Percentiles rank a stretch among this genome's conserved stretches.
Evolutionary conservation across 805 yeast genomes (phyloP).

Genomic region (Candida piceae): DNA sequence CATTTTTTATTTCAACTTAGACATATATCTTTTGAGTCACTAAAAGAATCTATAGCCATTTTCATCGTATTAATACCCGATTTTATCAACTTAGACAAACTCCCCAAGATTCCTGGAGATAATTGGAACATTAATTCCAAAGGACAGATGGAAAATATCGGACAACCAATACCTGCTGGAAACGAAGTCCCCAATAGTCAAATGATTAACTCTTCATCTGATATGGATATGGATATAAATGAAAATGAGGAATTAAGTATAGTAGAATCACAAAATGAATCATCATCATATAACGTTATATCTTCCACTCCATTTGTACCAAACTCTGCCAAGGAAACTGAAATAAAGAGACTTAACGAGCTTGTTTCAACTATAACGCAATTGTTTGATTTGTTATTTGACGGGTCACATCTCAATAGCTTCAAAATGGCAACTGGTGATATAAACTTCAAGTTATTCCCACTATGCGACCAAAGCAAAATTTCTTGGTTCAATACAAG

Average conservation of each 20-base stretch:
- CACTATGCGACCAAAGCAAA: constrained; percentile 1
- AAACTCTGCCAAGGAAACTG: too few relatives aligned
- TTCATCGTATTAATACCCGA: constrained; percentile 43
- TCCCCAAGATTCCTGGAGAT: constrained; percentile 28
- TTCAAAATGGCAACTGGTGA: constrained; percentile 7
- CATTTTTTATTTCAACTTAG: constrained; percentile 31
- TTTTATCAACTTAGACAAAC: constrained; percentile 26
- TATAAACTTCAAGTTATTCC: constrained; percentile 12
- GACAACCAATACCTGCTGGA: neutral
- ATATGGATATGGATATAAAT: neutral
- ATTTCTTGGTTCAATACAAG: constrained; percentile 22
- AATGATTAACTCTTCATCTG: constrained; percentile 1
- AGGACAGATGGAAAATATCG: constrained; percentile 1
- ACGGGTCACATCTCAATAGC: constrained; percentile 6
- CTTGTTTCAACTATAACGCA: constrained; percentile 11
- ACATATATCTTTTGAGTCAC: constrained; percentile 35
- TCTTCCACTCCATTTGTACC: too few relatives aligned
- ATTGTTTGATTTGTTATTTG: constrained; percentile 14
- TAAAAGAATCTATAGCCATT: constrained; percentile 39
- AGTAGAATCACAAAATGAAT: constrained; percentile 3
- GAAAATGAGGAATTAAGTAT: constrained; percentile 9
- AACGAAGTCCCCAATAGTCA: constrained; percentile 1
- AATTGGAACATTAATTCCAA: constrained; percentile 17
- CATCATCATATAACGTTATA: too few relatives aligned
- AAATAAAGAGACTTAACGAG: constrained; percentile 6